Evolutionary conservation across 192 early-diverging fungal genomes (phyloP).

Genomic region (Coemansia sp.): DNA sequence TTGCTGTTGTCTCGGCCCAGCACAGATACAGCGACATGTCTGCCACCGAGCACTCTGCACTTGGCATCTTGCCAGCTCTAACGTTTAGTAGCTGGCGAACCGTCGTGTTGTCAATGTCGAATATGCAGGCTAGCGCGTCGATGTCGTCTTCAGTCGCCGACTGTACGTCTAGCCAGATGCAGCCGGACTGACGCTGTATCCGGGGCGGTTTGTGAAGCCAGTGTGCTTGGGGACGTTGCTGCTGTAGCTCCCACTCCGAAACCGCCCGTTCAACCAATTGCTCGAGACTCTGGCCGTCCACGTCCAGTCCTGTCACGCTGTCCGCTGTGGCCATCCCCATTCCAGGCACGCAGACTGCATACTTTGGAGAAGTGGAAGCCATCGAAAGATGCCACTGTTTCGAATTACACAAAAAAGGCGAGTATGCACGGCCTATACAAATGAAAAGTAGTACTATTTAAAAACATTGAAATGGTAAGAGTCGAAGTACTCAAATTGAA

Average conservation of each 20-base stretch:
- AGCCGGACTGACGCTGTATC: not conserved
- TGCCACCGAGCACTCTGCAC: constrained; percentile 19
- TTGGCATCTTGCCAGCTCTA: not conserved
- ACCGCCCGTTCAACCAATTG: constrained; percentile 21
- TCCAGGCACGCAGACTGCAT: constrained; percentile 37
- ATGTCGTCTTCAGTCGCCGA: constrained; percentile 25
- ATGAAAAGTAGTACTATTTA: not conserved
- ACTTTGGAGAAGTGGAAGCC: constrained; percentile 10
- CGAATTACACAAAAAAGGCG: not conserved
- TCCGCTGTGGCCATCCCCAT: constrained; percentile 10
- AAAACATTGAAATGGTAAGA: not conserved
- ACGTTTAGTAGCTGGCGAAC: constrained; percentile 7
- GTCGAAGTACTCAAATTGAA: not conserved
- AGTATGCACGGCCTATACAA: not conserved
- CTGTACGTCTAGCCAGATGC: constrained; percentile 41
- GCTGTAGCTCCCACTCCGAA: constrained; percentile 7
- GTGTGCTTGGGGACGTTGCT: not conserved
- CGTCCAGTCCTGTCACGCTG: constrained; percentile 12
- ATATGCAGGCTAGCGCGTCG: constrained; percentile 29
- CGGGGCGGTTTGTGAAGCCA: not conserved
- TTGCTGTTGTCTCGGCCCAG: constrained; percentile 39
- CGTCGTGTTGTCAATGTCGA: constrained; percentile 21
- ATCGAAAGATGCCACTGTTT: not conserved
- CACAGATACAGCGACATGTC: constrained; percentile 36
- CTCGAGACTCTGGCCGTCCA: constrained; percentile 9